Percentiles rank a stretch among this genome's conserved stretches.
Conservation (phyloP, 2,329 filamentous ascomycete genomes). For the Ascochyta koolunga region DNA sequence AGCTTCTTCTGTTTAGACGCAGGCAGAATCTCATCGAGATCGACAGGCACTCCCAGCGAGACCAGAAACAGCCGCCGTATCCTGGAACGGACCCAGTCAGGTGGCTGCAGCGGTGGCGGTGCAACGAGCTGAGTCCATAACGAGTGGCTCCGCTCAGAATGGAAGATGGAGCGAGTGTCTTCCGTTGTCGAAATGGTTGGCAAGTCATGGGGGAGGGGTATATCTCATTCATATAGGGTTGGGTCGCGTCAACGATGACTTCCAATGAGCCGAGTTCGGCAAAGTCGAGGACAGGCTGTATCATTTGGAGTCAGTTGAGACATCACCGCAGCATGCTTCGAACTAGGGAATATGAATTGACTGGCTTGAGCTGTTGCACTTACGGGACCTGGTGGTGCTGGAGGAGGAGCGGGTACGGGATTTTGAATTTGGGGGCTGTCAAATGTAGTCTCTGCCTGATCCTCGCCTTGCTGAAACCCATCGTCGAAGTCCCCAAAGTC, state of each 20-base stretch:
- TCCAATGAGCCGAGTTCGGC: slow-evolving; percentile 64
- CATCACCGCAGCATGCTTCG: slow-evolving; percentile 35
- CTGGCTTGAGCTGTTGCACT: slow-evolving; percentile 47
- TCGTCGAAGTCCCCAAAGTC: slow-evolving; percentile 62
- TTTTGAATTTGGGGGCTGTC: slow-evolving; percentile 47
- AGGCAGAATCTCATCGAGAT: slow-evolving; percentile 95
- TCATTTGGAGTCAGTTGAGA: slow-evolving; percentile 36
- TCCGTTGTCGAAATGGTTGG: slow-evolving; percentile 51
- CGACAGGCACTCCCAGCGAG: slow-evolving; percentile 92
- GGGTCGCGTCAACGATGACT: slow-evolving; percentile 64
- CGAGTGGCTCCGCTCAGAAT: slow-evolving; percentile 84
- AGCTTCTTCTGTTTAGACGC: slow-evolving; percentile 98
- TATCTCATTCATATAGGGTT: slow-evolving; percentile 67
- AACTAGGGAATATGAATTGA: slow-evolving; percentile 35
- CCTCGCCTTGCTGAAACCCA: slow-evolving; percentile 50
- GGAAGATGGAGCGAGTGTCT: slow-evolving; percentile 55
- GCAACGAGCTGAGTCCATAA: slow-evolving; percentile 97
- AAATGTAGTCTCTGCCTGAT: slow-evolving; percentile 48
- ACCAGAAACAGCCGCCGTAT: slow-evolving; percentile 95
- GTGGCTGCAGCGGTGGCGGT: slow-evolving; percentile 90
- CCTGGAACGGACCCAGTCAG: slow-evolving; percentile 96
- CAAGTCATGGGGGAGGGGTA: slow-evolving; percentile 58
- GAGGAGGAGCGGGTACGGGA: slow-evolving; percentile 50
- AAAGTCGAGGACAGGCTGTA: slow-evolving; percentile 71
- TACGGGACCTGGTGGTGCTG: slow-evolving; percentile 55